A percentile compares a stretch with the other conserved stretches of the same genome.
Evolutionary conservation across 257 asterid genomes (phyloP).

Genomic region (Nicotiana noctiflora): DNA sequence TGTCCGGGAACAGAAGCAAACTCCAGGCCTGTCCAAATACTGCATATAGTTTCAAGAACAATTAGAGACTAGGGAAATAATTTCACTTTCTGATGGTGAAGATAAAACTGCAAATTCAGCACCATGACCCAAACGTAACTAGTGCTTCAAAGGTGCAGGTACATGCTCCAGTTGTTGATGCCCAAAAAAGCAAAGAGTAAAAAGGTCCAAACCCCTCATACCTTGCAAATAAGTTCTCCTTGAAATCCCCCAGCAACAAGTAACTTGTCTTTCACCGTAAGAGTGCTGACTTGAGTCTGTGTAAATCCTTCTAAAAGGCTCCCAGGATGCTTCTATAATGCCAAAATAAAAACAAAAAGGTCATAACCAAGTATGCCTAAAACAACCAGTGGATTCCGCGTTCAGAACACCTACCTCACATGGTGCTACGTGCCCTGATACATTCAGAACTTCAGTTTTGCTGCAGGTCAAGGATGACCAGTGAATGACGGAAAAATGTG

Average conservation of each 20-base stretch:
- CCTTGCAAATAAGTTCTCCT: conserved; percentile 96
- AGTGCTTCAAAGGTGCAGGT: not conserved
- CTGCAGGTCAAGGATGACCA: conserved; percentile 74
- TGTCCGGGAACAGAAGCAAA: conserved; percentile 79
- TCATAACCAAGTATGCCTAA: not conserved
- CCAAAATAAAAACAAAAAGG: not conserved
- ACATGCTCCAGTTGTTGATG: not conserved
- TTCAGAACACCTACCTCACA: conserved; percentile 51
- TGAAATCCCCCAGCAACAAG: conserved; percentile 97
- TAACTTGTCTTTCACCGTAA: conserved; percentile 80
- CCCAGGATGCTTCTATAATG: conserved; percentile 85
- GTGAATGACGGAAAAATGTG: conserved; percentile 81
- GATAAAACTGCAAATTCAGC: not conserved
- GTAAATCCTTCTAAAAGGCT: conserved; percentile 88
- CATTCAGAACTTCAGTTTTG: conserved; percentile 76
- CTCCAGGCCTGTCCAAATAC: conserved; percentile 85
- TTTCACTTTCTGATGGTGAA: not conserved
- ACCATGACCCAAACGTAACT: not conserved
- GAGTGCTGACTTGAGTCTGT: conserved; percentile 91
- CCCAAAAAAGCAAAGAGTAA: not conserved
- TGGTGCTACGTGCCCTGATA: conserved; percentile 89
- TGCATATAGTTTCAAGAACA: conserved; percentile 29
- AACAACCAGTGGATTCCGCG: not conserved
- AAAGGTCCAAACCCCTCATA: conserved; percentile 2
- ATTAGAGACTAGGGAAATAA: not conserved